Percentiles rank a stretch among this genome's conserved stretches.
These are phyloP conservation scores for Trichoderma asperellum DNA, from an alignment of 2,329 filamentous ascomycete species.

Conservation along the genomic window DNA sequence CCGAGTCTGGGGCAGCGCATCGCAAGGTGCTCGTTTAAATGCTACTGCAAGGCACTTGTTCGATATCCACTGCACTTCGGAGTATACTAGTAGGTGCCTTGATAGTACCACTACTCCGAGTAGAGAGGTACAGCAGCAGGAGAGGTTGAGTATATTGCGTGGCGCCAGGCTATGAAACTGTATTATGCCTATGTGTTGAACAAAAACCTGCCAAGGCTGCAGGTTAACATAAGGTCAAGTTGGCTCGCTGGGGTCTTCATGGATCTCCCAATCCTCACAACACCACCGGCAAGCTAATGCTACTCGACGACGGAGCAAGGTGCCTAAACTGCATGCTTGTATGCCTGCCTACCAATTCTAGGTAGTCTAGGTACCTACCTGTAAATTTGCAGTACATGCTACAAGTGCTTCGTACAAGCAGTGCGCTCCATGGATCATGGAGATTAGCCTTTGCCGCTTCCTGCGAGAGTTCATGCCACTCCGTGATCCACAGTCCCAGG, in stretches of 20 bases:
- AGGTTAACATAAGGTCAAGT: neutral
- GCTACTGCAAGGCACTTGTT: neutral
- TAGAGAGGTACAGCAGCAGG: neutral
- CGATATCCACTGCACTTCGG: neutral
- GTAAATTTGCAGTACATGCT: neutral
- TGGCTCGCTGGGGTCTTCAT: neutral
- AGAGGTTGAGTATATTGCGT: neutral
- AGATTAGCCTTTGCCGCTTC: constrained; percentile 1
- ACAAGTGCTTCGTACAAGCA: neutral
- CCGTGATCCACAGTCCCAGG: neutral
- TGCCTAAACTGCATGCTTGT: neutral
- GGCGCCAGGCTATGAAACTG: neutral
- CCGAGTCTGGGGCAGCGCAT: constrained; percentile 2
- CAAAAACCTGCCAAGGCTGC: neutral
- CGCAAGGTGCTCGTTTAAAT: neutral
- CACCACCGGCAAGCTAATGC: neutral
- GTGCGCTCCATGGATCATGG: neutral
- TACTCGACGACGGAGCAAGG: neutral
- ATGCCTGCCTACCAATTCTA: too few species aligned
- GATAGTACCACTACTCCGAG: too few species aligned
- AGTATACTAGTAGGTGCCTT: neutral
- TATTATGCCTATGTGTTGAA: neutral
- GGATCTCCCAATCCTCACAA: neutral
- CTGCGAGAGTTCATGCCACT: neutral
- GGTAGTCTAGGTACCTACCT: too few species aligned